Percentiles rank a stretch among this genome's conserved stretches.
Evolutionary conservation across 495 filamentous ascomycete species (phyloP).

Genomic region (Aspergillus homomorphus): DNA sequence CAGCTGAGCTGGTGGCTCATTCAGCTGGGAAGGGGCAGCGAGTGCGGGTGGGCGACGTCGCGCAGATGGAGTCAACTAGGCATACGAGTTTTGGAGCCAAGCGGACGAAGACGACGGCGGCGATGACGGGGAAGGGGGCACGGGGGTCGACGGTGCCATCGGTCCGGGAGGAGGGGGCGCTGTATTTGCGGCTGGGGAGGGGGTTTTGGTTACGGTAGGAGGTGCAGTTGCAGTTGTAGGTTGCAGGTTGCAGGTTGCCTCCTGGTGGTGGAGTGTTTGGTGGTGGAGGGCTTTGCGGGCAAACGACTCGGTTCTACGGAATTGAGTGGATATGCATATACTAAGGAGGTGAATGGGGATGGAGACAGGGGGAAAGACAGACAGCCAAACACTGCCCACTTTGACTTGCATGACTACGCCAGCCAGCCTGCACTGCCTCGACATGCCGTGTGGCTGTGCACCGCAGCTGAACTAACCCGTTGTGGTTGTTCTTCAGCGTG

Average conservation of each 20-base stretch:
- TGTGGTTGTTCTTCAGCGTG: no score
- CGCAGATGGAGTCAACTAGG: constrained; percentile 15
- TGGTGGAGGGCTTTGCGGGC: no score
- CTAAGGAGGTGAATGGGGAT: no score
- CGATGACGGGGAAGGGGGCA: constrained; percentile 28
- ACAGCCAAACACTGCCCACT: no score
- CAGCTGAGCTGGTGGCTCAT: neutral
- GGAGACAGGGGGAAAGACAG: no score
- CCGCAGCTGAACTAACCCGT: no score
- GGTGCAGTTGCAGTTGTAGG: neutral
- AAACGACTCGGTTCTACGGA: no score
- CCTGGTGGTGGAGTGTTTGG: no score
- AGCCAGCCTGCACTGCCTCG: neutral
- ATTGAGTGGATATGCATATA: no score
- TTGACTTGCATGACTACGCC: no score
- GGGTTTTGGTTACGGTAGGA: constrained; percentile 40
- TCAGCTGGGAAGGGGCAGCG: neutral
- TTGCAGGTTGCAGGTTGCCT: neutral
- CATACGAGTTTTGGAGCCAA: constrained; percentile 11
- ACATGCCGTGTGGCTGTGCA: no score
- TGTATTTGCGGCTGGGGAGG: constrained; percentile 34
- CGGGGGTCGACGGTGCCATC: constrained; percentile 17
- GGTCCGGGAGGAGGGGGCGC: constrained; percentile 31
- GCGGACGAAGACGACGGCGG: constrained; percentile 17
- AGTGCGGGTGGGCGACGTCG: constrained; percentile 12